Conservation (phyloP, 768 basidiomycete species). For the Termitomyces sp. region DNA sequence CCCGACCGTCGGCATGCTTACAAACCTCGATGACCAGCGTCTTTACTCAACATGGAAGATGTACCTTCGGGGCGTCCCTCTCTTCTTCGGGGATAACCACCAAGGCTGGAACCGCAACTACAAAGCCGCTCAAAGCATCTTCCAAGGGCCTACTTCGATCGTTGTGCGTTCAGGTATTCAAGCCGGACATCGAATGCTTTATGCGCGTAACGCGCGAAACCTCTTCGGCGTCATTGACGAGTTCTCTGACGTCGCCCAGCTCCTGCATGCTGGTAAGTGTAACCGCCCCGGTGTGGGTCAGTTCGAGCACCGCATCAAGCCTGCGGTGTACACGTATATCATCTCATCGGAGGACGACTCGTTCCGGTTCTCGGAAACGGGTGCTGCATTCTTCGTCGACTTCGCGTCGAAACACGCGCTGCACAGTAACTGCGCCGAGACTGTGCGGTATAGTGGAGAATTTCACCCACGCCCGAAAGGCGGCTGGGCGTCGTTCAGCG, state of each 20-base stretch:
- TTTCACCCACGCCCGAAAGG: slow-evolving; percentile 73
- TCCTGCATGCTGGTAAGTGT: slow-evolving; percentile 46
- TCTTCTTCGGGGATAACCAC: slow-evolving; percentile 54
- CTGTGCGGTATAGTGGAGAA: slow-evolving; percentile 73
- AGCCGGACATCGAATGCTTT: slow-evolving; percentile 70
- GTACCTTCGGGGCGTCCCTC: slow-evolving; percentile 55
- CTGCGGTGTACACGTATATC: slow-evolving; percentile 84
- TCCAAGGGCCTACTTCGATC: slow-evolving; percentile 56
- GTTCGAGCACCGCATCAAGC: slow-evolving; percentile 55
- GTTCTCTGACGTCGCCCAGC: slow-evolving; percentile 41
- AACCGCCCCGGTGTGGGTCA: slow-evolving; percentile 9
- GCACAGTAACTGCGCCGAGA: slow-evolving; percentile 67
- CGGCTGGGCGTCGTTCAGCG: slow-evolving; percentile 64
- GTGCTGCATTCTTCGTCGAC: slow-evolving; percentile 84
- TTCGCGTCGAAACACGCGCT: slow-evolving; percentile 86
- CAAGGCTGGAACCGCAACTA: slow-evolving; percentile 70
- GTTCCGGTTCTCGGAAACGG: slow-evolving; percentile 82
- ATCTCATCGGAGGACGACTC: slow-evolving; percentile 73
- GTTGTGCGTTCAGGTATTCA: slow-evolving; percentile 69
- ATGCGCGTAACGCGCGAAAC: slow-evolving; percentile 63
- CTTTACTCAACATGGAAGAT: slow-evolving; percentile 82
- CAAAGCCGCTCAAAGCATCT: slow-evolving; percentile 70
- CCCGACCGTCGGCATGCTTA: slow-evolving; percentile 63
- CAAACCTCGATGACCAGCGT: slow-evolving; percentile 56
- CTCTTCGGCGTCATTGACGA: slow-evolving; percentile 56